Evolutionary conservation across 2,329 filamentous ascomycete genomes (phyloP), one percentile per base, ranked within the genome.

Genomic region (Colletotrichum coccodes): DNA sequence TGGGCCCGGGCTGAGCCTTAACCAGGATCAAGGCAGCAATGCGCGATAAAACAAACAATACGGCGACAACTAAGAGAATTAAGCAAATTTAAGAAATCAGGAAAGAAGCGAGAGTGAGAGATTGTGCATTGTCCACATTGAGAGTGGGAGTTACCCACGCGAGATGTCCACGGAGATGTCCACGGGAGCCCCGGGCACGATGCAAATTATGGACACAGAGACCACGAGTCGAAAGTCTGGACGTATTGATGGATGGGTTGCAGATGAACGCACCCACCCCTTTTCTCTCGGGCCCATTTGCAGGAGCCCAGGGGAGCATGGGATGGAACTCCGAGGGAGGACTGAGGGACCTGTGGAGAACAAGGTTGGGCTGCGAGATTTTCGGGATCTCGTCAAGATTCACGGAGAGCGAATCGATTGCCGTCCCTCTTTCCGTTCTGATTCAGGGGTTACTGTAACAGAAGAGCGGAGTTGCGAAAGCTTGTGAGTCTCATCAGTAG

Each of bases 331-430:
- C 7, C 11, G 16, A 30, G 9, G 34, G 9, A 38, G 14, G 12
- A n/a, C n/a, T 44, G 50, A 28, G 11, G 30, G 6, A 18, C n/a
- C 23, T 40, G 28, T 44, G 26, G 61, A 32, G 30, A 50, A 36
- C 32, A 32, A 16, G 16, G 28, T n/a, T 50, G 59, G 56, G 57
- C 30, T 40, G 57, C 44, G 57, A 60, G 57, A 40, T 60, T 64
- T 62, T 40, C 40, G 44, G 56, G 40, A 58, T 58, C 40, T 36
- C 28, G 52, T 38, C 23, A 18, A 21, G 53, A 60, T 30, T 8
- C 28, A 60, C 28, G 46, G 60, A 49, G 38, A 68, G 32, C 66
- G 36, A 68, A 65, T 68, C 61, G 61, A 54, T 50, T 28, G 40
- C 14, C 56, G 61, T 36, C 32, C 23, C 52, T 56, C 54, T 49